Percentiles rank a stretch among this genome's conserved stretches.
Conservation (phyloP, 495 filamentous ascomycete species). For the Sordaria brevicollis region DNA sequence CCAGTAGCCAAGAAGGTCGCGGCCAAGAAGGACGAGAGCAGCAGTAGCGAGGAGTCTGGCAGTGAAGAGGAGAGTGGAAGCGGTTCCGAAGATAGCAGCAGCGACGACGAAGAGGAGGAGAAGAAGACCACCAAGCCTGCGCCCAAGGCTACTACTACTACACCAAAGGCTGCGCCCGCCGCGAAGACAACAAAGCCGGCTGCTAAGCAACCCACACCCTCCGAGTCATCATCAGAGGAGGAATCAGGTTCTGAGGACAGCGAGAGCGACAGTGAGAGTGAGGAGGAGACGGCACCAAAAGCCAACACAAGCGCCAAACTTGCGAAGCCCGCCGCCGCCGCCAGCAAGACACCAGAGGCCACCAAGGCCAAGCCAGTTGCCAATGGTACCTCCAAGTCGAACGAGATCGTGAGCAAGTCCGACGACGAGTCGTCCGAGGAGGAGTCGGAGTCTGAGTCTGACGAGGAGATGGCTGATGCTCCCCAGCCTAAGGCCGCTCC, state of each 20-base stretch:
- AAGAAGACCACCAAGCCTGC: neutral
- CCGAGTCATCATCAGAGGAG: constrained; percentile 7
- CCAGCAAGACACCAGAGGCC: neutral
- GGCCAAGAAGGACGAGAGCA: constrained; percentile 5
- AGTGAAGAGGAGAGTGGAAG: neutral
- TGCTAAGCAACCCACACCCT: neutral
- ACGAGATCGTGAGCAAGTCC: constrained; percentile 16
- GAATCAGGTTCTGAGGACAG: constrained; percentile 7
- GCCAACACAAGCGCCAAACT: constrained; percentile 3
- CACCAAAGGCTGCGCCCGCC: constrained; percentile 1
- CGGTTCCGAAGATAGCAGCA: neutral
- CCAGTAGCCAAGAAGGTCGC: constrained; percentile 1
- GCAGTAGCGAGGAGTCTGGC: constrained; percentile 1
- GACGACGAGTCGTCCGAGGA: constrained; percentile 12
- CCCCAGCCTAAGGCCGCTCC: constrained; percentile 12
- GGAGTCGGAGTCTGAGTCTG: constrained; percentile 8
- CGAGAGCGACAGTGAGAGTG: constrained; percentile 20
- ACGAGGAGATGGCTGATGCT: constrained; percentile 12
- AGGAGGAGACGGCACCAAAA: constrained; percentile 13
- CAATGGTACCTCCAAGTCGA: constrained; percentile 5
- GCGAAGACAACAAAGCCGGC: neutral
- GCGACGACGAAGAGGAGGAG: neutral
- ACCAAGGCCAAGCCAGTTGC: neutral
- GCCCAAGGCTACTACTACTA: neutral
- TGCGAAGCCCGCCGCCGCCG: neutral